Conservation (phyloP, 208 protist species). For the Leishmania aethiopica region DNA sequence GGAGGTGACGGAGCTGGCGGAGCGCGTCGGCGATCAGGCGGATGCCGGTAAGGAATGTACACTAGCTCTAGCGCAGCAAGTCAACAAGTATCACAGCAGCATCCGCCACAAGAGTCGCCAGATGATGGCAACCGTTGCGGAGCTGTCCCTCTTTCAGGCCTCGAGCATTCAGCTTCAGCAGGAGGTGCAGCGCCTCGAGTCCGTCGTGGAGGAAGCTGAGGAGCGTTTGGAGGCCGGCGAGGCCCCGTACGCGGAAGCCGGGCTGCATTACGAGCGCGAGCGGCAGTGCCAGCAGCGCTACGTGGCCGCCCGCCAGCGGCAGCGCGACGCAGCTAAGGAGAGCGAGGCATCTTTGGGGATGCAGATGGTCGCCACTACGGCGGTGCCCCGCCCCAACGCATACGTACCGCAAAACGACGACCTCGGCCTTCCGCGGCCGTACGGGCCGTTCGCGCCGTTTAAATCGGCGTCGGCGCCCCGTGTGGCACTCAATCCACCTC, state of each 20-base stretch:
- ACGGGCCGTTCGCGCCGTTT: constrained; percentile 79
- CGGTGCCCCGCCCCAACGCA: constrained; percentile 82
- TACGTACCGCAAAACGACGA: constrained; percentile 90
- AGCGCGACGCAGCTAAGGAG: constrained; percentile 40
- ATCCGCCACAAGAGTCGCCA: constrained; percentile 90
- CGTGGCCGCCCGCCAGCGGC: constrained; percentile 53
- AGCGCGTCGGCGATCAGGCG: constrained; percentile 87
- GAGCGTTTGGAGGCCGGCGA: constrained; percentile 72
- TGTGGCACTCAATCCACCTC: background rate
- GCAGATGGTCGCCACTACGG: constrained; percentile 58
- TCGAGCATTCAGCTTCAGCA: constrained; percentile 92
- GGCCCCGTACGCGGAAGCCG: constrained; percentile 83
- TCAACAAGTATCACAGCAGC: constrained; percentile 91
- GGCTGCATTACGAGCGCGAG: constrained; percentile 74
- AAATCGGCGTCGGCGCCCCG: constrained; percentile 32
- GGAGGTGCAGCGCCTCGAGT: constrained; percentile 82
- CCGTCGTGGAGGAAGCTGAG: constrained; percentile 80
- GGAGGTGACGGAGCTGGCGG: constrained; percentile 92
- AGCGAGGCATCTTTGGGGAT: constrained; percentile 14
- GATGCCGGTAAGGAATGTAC: constrained; percentile 88
- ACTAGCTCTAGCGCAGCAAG: constrained; percentile 92
- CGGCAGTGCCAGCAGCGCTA: constrained; percentile 66
- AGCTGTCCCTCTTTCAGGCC: constrained; percentile 96
- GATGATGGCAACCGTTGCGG: constrained; percentile 96
- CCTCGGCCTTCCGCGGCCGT: constrained; percentile 86